Base-by-base conservation (phyloP, 2,329 filamentous ascomycete species). In the Exserohilum rostratum region DNA sequence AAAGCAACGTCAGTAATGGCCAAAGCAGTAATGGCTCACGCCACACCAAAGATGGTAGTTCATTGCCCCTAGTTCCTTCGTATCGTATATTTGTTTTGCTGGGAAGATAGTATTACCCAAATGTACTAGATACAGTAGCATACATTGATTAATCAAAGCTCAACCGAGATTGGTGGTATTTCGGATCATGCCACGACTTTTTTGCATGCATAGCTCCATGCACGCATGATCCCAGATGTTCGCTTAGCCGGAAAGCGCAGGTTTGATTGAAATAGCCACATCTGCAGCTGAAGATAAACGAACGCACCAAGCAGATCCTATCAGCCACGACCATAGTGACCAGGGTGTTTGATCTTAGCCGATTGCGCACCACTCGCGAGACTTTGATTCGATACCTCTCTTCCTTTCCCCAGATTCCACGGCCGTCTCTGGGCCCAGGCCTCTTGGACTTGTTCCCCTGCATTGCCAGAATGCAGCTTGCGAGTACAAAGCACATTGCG, bases 261-360 rank as follows among this genome's bases (percentile, higher is more conserved):
- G 4, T 25, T 25, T 39, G 22, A 25, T 44, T 39, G 30, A 34
- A 37, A n/a, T 18, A 20, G 18, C 11, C 40, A 46, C 45, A 39
- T 31, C 17, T 39, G 22, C 27, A 34, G 38, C 40, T 30, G 29
- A 45, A 51, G 38, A 50, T 55, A 60, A 49, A 48, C 22, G 18
- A 20, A 13, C 30, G 43, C 47, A 53, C 54, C 60, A 52, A 61
- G 52, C 39, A 54, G 43, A 55, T 57, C 46, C 49, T 50, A 55
- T 51, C 27, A 46, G 35, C 34, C 18, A 42, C n/a, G 15, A 25
- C 30, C 12, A 38, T 42, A 38, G 15, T 18, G 39, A 17, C 39
- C 17, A 18, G 39, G 25, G 13, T 43, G 10, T 12, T 31, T 20
- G 22, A 18, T 31, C 25, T 30, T 10, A 30, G 27, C 27, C n/a